phyloP scores from a whole-genome alignment of 164 flowering plant genomes.

The Chimonanthus praecox region DNA sequence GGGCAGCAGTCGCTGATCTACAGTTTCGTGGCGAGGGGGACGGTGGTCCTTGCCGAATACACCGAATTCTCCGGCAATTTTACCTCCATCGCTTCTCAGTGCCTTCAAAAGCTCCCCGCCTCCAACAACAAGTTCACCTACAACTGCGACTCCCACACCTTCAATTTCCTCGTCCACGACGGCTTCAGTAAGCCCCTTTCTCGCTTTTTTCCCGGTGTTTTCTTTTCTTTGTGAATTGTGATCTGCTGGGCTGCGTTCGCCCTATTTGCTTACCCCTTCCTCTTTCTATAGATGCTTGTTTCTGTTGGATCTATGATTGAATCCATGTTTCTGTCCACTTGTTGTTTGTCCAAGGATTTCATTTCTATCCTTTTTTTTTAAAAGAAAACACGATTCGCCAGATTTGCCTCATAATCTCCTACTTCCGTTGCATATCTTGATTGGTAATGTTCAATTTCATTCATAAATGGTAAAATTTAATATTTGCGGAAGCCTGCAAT shows the following conservation, averaged over 20 bases:
- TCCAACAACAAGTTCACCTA: slow-evolving; percentile 26
- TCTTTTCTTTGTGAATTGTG: neutral
- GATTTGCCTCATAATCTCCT: neutral
- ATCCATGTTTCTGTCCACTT: neutral
- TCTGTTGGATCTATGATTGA: neutral
- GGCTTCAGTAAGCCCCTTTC: slow-evolving; percentile 19
- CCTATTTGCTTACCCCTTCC: neutral
- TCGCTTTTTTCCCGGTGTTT: neutral
- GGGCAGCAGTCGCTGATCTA: slow-evolving; percentile 25
- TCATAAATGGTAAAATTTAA: neutral
- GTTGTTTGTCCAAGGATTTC: neutral
- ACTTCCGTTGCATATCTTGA: neutral
- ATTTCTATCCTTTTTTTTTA: neutral
- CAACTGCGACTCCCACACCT: slow-evolving; percentile 26
- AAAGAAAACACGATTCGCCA: neutral
- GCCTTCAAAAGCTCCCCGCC: slow-evolving; percentile 25
- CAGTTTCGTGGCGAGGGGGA: slow-evolving; percentile 26
- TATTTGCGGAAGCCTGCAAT: neutral
- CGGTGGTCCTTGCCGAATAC: slow-evolving; percentile 22
- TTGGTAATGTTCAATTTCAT: neutral
- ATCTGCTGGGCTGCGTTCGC: neutral
- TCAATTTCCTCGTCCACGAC: slow-evolving; percentile 28
- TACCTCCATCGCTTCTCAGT: slow-evolving; percentile 23
- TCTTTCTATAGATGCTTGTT: neutral
- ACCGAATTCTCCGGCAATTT: slow-evolving; percentile 26